Percentiles rank a stretch among this genome's conserved stretches.
Conservation (phyloP, 2,329 filamentous ascomycete species). For the Aspergillus puulaauensis region DNA sequence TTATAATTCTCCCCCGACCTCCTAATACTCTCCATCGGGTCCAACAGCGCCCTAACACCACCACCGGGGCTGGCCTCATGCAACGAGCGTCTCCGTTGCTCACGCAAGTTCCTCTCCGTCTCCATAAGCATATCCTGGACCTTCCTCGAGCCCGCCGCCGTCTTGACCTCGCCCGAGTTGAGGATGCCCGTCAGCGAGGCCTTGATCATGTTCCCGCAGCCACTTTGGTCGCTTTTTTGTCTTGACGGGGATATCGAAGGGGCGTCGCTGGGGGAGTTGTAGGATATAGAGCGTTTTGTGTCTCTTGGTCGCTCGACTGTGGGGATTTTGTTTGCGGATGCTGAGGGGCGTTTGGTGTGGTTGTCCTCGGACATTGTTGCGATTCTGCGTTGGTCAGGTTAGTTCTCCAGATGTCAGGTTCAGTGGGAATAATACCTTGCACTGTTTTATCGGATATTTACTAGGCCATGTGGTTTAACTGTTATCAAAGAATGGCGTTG, state of each 20-base stretch:
- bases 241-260: not conserved
- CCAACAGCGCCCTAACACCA: too few relatives aligned
- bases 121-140: slow-evolving; percentile 61
- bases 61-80: too few relatives aligned
- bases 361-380: not conserved
- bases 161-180: slow-evolving; percentile 58
- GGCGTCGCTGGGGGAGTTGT: not conserved
- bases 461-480: too few relatives aligned
- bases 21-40: too few relatives aligned
- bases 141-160: slow-evolving; percentile 53
- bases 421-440: too few relatives aligned
- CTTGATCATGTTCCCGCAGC: slow-evolving; percentile 46
- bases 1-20: too few relatives aligned
- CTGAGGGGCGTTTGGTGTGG: not conserved
- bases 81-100: slow-evolving; percentile 7
- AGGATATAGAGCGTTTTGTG: not conserved
- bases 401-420: not conserved
- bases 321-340: not conserved
- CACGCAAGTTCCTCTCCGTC: slow-evolving; percentile 56
- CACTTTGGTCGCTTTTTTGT: slow-evolving; percentile 2
- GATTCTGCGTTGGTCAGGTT: not conserved
- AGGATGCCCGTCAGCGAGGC: slow-evolving; percentile 61
- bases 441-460: too few relatives aligned
- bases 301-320: not conserved
- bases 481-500: too few relatives aligned